Conservation (phyloP, 768 basidiomycete genomes). For the Hericium rajendrae region DNA sequence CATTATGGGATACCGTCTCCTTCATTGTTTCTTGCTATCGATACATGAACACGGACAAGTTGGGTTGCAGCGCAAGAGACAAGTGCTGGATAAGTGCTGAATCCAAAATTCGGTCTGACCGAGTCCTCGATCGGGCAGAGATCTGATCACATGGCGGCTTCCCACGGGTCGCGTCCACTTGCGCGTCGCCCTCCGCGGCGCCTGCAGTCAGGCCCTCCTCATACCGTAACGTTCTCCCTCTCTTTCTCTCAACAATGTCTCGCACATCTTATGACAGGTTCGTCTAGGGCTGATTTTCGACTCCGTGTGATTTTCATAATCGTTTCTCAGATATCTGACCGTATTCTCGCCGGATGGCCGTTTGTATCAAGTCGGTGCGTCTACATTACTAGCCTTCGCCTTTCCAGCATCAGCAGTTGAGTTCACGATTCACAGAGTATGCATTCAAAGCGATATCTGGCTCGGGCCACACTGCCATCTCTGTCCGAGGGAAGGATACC, state of each 20-base stretch:
- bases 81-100: background rate
- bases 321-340: slow-evolving; percentile 66
- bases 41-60: background rate
- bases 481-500: slow-evolving; percentile 91
- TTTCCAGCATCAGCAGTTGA: too few species aligned
- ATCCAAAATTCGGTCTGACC: background rate
- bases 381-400: background rate
- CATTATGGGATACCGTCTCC: slow-evolving; percentile 69
- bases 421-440: slow-evolving; percentile 54
- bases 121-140: background rate
- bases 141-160: background rate
- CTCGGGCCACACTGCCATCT: slow-evolving; percentile 88
- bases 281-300: background rate
- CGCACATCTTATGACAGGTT: slow-evolving; percentile 91
- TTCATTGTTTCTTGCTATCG: slow-evolving; percentile 43
- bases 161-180: slow-evolving; percentile 26
- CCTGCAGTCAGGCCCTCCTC: slow-evolving; percentile 14
- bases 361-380: slow-evolving; percentile 95
- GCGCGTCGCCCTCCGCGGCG: slow-evolving; percentile 38
- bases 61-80: background rate
- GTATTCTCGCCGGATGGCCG: slow-evolving; percentile 97
- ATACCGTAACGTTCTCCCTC: slow-evolving; percentile 19
- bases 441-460: slow-evolving; percentile 99
- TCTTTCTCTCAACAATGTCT: slow-evolving; percentile 53
- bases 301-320: background rate